Evolutionary conservation across 2,329 filamentous ascomycete genomes (phyloP).

Genomic region (Fusarium hainanense): DNA sequence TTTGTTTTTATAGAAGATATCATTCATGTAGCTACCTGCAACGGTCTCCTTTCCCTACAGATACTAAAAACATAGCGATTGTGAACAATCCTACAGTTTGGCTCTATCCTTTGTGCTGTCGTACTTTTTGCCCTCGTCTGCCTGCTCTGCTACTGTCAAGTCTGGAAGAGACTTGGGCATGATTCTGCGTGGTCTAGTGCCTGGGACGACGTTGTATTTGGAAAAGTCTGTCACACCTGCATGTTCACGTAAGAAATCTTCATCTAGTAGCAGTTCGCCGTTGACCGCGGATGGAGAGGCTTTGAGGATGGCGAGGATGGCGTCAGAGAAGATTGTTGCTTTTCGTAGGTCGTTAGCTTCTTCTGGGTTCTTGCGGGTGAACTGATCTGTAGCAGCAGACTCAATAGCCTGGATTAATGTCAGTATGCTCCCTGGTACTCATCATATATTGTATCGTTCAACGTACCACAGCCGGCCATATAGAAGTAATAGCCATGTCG

Average conservation of each 20-base stretch:
- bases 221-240: constrained; percentile 76
- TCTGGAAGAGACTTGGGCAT: constrained; percentile 79
- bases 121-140: constrained; percentile 78
- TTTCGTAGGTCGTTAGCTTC: constrained; percentile 71
- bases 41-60: constrained; percentile 17
- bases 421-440: not conserved
- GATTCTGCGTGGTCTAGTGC: constrained; percentile 74
- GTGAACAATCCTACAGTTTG: constrained; percentile 52
- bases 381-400: constrained; percentile 75
- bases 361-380: constrained; percentile 57
- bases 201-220: constrained; percentile 76
- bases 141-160: constrained; percentile 79
- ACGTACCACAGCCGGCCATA: constrained; percentile 82
- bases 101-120: constrained; percentile 67
- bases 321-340: constrained; percentile 81
- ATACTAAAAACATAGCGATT: constrained; percentile 23
- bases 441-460: not conserved
- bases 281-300: constrained; percentile 72
- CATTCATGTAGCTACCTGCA: constrained; percentile 31
- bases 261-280: constrained; percentile 78
- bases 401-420: constrained; percentile 68
- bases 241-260: constrained; percentile 79
- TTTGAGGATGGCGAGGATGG: constrained; percentile 76
- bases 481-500: constrained; percentile 80
- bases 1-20: constrained; percentile 40